These are phyloP conservation scores for Dactylellina parvicollis DNA, from an alignment of 2,329 filamentous ascomycete species.

Conservation along the genomic window DNA sequence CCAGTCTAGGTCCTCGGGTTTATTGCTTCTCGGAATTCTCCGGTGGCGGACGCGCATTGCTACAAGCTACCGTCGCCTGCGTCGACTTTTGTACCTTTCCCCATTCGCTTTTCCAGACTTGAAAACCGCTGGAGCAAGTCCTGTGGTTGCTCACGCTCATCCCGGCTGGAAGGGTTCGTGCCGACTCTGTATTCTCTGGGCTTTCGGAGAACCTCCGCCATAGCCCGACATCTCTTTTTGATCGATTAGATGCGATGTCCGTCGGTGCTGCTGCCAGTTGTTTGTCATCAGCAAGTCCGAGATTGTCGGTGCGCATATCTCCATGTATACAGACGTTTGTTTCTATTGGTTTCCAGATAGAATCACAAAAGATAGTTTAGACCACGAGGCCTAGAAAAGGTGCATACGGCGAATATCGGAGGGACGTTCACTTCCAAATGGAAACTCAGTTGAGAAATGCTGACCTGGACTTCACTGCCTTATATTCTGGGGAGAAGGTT, in stretches of 20 bases:
- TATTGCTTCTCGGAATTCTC: too few relatives aligned
- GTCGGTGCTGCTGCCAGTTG: neutral
- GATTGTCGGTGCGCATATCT: neutral
- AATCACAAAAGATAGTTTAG: neutral
- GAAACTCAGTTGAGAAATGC: constrained; percentile 7
- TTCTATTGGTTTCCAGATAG: constrained; percentile 5
- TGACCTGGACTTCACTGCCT: constrained; percentile 1
- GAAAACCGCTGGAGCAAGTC: constrained; percentile 17
- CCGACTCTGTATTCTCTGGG: neutral
- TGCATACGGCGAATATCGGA: neutral
- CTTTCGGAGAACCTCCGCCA: constrained; percentile 13
- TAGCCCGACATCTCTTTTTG: constrained; percentile 1
- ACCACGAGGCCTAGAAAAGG: neutral
- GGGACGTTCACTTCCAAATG: constrained; percentile 1
- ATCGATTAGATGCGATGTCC: neutral
- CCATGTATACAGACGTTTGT: too few relatives aligned
- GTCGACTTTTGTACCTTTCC: constrained; percentile 5
- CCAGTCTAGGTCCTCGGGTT: too few relatives aligned
- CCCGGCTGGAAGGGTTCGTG: neutral
- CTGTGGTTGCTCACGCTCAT: too few relatives aligned
- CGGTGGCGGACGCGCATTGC: neutral
- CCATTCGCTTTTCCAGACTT: constrained; percentile 22
- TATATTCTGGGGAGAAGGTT: constrained; percentile 15
- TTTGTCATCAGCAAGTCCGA: too few relatives aligned
- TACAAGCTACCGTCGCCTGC: constrained; percentile 12